Evolutionary conservation across 202 grass and related monocot species (phyloP).

Genomic region (Zizania palustris): DNA sequence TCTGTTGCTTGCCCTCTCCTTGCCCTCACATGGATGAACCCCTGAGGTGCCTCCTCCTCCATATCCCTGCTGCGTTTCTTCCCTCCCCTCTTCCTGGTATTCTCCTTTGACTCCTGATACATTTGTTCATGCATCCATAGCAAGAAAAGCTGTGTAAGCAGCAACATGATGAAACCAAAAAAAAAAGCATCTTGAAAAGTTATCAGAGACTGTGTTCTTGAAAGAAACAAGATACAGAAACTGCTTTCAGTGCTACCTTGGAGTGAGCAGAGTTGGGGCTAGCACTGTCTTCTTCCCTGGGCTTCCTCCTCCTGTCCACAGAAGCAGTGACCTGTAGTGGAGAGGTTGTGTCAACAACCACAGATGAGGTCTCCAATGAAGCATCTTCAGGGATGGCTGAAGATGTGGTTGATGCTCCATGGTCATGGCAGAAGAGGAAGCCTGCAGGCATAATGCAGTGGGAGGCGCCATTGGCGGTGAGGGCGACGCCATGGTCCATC

Average conservation of each 20-base stretch:
- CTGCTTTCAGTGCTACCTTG: slow-evolving; percentile 51
- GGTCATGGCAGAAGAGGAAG: slow-evolving; percentile 51
- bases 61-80: slow-evolving; percentile 45
- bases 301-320: slow-evolving; percentile 58
- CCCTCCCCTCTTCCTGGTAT: slow-evolving; percentile 50
- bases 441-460: slow-evolving; percentile 41
- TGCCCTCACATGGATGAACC: slow-evolving; percentile 92
- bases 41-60: slow-evolving; percentile 54
- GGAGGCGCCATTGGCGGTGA: slow-evolving; percentile 43
- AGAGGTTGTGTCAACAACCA: slow-evolving; percentile 50
- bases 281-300: slow-evolving; percentile 41
- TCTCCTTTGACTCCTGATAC: slow-evolving; percentile 60
- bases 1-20: slow-evolving; percentile 84
- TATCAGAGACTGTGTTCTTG: neutral
- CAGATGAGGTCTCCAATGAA: slow-evolving; percentile 52
- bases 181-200: neutral
- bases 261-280: slow-evolving; percentile 57
- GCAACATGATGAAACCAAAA: slow-evolving; percentile 5
- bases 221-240: neutral
- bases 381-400: slow-evolving; percentile 40
- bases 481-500: slow-evolving; percentile 53
- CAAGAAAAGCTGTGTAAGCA: neutral
- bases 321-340: slow-evolving; percentile 43
- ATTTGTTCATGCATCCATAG: neutral
- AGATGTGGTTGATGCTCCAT: slow-evolving; percentile 24